Evolutionary conservation across 1,139 yeast genomes (phyloP), one percentile per base, ranked within the genome.

Genomic region (Williopsis jadinii): DNA sequence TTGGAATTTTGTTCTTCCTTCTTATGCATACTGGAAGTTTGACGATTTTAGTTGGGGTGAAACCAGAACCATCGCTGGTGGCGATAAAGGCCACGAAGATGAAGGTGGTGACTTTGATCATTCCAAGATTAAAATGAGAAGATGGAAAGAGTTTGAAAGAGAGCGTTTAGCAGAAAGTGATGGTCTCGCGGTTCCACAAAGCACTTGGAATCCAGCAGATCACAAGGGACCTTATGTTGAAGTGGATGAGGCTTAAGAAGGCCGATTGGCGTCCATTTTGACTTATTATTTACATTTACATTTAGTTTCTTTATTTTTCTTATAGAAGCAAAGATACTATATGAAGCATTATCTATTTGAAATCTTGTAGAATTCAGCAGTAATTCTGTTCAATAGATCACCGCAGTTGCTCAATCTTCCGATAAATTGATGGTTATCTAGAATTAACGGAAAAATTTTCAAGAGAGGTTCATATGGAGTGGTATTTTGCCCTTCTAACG

Each of bases 41-140:
- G 98, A 92, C 63, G 98, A 92, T 63, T 92, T 92, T 67, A 80
- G 92, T 55, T 92, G 98, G 98, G 98, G 98, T 62, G 97, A 90
- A 51, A 92, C 98, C 5, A 77, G 98, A 70, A 74, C 84, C 15
- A 79, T 92, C 44, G 78, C 77, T 14, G 95, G 92, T 36, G 94
- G 78, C 10, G 62, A 59, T 33, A 77, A 71, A 47, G 72, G 64
- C 5, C 95, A 86, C 59, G 88, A 79, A 43, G 77, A 68, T 35
- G 68, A 51, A 9, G 86, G 76, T 40, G 97, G 97, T 51, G 83
- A 80, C 48, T 92, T 92, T 60, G 97, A 92, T 60, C 84, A 95
- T 14, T 77, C 94, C 3, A 79, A 77, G 58, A 90, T 92, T 58
- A 75, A 75, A 43, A 88, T 90, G 94, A 85, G 83, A 70, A 74